phyloP scores from a whole-genome alignment of 2,329 filamentous ascomycete genomes.

The Epichloe gansuensis region DNA sequence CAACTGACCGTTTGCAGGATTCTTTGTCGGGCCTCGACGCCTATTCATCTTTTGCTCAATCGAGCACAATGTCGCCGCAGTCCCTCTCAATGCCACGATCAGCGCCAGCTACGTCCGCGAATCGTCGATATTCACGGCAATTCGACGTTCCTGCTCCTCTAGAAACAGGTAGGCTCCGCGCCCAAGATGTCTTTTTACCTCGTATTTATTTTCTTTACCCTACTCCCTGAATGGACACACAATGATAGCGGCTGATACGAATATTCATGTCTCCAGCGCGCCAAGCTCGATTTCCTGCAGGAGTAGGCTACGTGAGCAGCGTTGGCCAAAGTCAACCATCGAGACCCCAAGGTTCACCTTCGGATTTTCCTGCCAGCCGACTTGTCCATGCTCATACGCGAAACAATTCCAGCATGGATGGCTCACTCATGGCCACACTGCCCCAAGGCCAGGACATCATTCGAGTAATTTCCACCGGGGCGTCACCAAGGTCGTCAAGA shows the following conservation, averaged over 20 bases:
- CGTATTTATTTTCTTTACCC: slow-evolving; percentile 33
- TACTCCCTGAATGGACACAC: slow-evolving; percentile 44
- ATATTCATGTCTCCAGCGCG: slow-evolving; percentile 32
- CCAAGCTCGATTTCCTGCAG: slow-evolving; percentile 44
- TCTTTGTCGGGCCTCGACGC: slow-evolving; percentile 71
- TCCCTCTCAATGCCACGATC: slow-evolving; percentile 43
- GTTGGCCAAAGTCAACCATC: slow-evolving; percentile 31
- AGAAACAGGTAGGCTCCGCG: slow-evolving; percentile 33
- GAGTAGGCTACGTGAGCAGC: slow-evolving; percentile 33
- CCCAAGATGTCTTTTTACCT: slow-evolving; percentile 29
- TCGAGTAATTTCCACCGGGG: slow-evolving; percentile 87
- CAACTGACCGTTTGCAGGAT: slow-evolving; percentile 40
- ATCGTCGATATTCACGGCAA: slow-evolving; percentile 54
- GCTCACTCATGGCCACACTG: slow-evolving; percentile 72
- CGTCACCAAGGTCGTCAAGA: slow-evolving; percentile 85
- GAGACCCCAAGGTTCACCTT: slow-evolving; percentile 13
- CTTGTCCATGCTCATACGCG: slow-evolving; percentile 59
- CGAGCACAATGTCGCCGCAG: slow-evolving; percentile 33
- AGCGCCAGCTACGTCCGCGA: slow-evolving; percentile 25
- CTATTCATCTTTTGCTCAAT: slow-evolving; percentile 31
- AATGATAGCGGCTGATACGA: slow-evolving; percentile 23
- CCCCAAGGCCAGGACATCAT: slow-evolving; percentile 82
- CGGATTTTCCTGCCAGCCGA: slow-evolving; percentile 51
- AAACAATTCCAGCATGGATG: slow-evolving; percentile 75
- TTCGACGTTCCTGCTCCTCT: slow-evolving; percentile 36